Evolutionary conservation across 2,329 filamentous ascomycete species (phyloP).

Genomic region (Dryadomyces quercus-mongolicae): DNA sequence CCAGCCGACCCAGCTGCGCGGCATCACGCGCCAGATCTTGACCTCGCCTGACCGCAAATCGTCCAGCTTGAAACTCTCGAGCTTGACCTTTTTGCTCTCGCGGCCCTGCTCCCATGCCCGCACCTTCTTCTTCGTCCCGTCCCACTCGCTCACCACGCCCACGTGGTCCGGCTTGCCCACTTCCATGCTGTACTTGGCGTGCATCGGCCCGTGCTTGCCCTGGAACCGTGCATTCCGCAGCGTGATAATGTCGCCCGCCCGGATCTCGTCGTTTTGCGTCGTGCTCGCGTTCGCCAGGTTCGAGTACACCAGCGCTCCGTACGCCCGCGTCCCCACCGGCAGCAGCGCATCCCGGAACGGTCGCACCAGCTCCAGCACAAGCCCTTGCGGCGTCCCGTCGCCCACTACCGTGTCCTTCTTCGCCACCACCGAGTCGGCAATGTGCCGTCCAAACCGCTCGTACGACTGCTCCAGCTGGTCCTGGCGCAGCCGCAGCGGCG

Average conservation of each 20-base stretch:
- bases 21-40: slow-evolving; percentile 94
- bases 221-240: slow-evolving; percentile 91
- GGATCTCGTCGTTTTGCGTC: slow-evolving; percentile 83
- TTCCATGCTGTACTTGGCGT: slow-evolving; percentile 82
- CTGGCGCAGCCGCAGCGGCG: slow-evolving; percentile 71
- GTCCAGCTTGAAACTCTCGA: slow-evolving; percentile 87
- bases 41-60: slow-evolving; percentile 90
- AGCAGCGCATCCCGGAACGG: slow-evolving; percentile 61
- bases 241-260: slow-evolving; percentile 79
- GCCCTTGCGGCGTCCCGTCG: slow-evolving; percentile 66
- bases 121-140: slow-evolving; percentile 97
- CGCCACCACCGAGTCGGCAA: slow-evolving; percentile 55
- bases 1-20: slow-evolving; percentile 87
- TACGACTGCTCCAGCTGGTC: slow-evolving; percentile 88
- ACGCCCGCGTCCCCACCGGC: slow-evolving; percentile 79
- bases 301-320: slow-evolving; percentile 83
- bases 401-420: slow-evolving; percentile 74
- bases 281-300: slow-evolving; percentile 93
- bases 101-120: slow-evolving; percentile 89
- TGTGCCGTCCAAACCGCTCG: slow-evolving; percentile 65
- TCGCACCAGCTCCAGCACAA: slow-evolving; percentile 69
- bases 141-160: slow-evolving; percentile 87
- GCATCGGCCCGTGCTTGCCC: slow-evolving; percentile 89
- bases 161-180: slow-evolving; percentile 86
- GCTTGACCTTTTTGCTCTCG: slow-evolving; percentile 85